phyloP scores from a whole-genome alignment of 1,139 yeast genomes.

The Geotrichum citri-aurantii region DNA sequence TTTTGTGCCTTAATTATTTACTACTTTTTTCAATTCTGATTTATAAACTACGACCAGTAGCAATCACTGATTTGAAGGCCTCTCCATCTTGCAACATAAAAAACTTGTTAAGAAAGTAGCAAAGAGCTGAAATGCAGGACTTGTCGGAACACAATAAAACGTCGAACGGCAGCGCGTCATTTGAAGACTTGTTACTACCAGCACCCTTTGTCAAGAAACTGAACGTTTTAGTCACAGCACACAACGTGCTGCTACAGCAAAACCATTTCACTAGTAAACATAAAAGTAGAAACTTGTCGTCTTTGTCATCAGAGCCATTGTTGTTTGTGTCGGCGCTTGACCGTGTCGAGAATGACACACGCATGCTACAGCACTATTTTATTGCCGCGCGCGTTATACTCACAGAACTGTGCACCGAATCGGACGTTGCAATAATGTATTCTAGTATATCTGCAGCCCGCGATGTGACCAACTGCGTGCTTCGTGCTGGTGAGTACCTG shows the following conservation, averaged over 20 bases:
- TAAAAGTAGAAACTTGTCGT: too few relatives aligned
- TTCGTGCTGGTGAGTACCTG: slow-evolving; percentile 46
- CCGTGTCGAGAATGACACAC: slow-evolving; percentile 8
- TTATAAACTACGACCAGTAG: neutral
- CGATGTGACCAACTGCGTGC: slow-evolving; percentile 41
- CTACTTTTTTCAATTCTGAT: neutral
- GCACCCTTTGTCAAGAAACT: neutral
- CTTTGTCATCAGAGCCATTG: neutral
- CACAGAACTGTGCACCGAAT: slow-evolving; percentile 24
- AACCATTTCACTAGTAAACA: neutral
- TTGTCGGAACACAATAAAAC: neutral
- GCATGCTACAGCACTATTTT: slow-evolving; percentile 24
- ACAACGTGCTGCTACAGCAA: neutral
- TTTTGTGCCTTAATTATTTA: neutral
- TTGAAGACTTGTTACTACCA: neutral
- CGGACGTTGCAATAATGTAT: slow-evolving; percentile 43
- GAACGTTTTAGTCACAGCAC: neutral
- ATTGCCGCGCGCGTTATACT: slow-evolving; percentile 23
- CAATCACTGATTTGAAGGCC: neutral
- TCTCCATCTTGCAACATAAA: neutral
- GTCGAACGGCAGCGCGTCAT: neutral
- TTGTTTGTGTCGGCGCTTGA: neutral
- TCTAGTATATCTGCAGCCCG: slow-evolving; percentile 45
- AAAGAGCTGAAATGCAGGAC: neutral
- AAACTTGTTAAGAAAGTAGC: neutral